Percentiles rank a stretch among this genome's conserved stretches.
phyloP scores from a whole-genome alignment of 768 basidiomycete genomes.

The Albatrellus ellisii region DNA sequence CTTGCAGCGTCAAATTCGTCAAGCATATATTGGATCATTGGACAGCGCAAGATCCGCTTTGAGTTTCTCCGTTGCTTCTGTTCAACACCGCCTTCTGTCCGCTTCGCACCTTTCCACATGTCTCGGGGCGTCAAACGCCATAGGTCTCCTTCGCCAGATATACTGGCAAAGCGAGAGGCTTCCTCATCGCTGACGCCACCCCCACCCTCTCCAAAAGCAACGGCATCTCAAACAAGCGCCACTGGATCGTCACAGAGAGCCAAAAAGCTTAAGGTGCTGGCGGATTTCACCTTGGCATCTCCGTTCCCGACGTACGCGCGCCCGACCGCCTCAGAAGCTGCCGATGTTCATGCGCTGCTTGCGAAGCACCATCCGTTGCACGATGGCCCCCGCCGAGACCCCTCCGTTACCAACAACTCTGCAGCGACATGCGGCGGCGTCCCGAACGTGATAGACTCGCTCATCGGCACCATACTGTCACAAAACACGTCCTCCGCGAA shows the following conservation, averaged over 20 bases:
- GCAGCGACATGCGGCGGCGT: slow-evolving; percentile 32
- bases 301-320: neutral
- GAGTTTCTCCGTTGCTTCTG: too few species aligned
- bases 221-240: neutral
- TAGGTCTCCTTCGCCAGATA: neutral
- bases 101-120: too few species aligned
- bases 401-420: slow-evolving; percentile 20
- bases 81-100: too few species aligned
- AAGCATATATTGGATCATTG: too few species aligned
- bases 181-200: neutral
- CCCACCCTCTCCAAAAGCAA: neutral
- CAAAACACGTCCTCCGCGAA: slow-evolving; percentile 44
- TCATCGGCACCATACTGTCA: slow-evolving; percentile 46
- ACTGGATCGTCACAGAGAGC: neutral
- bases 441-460: slow-evolving; percentile 42
- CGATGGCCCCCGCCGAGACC: neutral
- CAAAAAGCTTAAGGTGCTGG: neutral
- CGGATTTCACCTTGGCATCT: neutral
- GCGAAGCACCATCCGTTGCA: neutral
- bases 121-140: slow-evolving; percentile 1
- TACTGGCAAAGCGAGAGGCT: neutral
- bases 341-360: neutral
- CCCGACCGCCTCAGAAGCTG: neutral
- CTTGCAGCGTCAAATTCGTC: too few species aligned
- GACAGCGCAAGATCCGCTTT: too few species aligned